Conservation (phyloP, 2,329 filamentous ascomycete species). For the Xylaria sp. region DNA sequence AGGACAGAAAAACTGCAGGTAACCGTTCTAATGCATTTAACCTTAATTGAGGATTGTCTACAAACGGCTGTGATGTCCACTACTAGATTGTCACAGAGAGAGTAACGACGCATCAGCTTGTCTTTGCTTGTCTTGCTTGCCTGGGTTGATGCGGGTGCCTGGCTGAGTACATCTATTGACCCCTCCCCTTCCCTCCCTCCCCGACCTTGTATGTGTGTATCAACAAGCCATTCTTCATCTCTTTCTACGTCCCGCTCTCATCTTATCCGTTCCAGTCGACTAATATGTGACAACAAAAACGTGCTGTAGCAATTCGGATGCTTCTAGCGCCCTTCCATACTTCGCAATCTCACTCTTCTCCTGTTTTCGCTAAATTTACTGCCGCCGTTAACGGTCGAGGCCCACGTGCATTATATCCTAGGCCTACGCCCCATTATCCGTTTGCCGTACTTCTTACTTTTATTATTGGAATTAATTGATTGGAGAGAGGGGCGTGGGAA, state of each 20-base stretch:
- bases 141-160: constrained; percentile 6
- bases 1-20: constrained; percentile 44
- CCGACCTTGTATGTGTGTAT: neutral
- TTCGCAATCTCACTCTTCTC: neutral
- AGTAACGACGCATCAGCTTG: constrained; percentile 15
- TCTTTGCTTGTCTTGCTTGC: constrained; percentile 7
- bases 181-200: neutral
- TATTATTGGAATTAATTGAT: constrained; percentile 30
- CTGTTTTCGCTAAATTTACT: constrained; percentile 18
- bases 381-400: constrained; percentile 17
- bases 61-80: constrained; percentile 42
- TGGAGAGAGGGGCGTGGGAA: constrained; percentile 15
- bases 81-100: neutral
- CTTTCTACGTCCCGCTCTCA: neutral
- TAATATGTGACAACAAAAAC: no score
- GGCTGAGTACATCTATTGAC: constrained; percentile 16
- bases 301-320: no score
- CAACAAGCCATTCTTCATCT: neutral
- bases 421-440: constrained; percentile 35
- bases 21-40: constrained; percentile 46
- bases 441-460: constrained; percentile 39
- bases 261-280: neutral
- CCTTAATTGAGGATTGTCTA: constrained; percentile 45
- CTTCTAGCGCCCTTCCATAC: no score
- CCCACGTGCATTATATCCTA: constrained; percentile 37